These are phyloP conservation scores for Phalaenopsis aphrodite DNA, from an alignment of 106 monocot species.

Conservation along the genomic window DNA sequence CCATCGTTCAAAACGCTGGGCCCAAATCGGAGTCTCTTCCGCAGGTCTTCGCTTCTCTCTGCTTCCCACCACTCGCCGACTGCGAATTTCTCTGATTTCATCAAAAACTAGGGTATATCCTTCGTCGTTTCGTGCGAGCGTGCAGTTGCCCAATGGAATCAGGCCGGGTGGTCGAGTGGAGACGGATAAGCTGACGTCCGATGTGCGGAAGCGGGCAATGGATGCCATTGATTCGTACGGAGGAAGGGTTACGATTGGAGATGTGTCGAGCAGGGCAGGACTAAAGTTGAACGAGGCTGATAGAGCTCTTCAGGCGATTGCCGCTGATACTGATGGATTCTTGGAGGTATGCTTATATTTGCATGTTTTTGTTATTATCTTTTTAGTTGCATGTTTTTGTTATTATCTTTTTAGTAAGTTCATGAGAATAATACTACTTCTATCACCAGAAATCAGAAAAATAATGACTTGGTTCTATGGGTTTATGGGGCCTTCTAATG, in stretches of 20 bases:
- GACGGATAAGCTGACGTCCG: conserved; percentile 69
- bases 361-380: background rate
- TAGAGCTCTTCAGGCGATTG: conserved; percentile 87
- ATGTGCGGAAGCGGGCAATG: conserved; percentile 65
- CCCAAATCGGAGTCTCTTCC: conserved; percentile 1
- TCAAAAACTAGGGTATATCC: conserved; percentile 8
- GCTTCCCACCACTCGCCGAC: background rate
- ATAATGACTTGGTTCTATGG: no score
- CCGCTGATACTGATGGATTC: conserved; percentile 86
- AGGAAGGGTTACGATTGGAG: conserved; percentile 88
- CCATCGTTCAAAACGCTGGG: conserved; percentile 11
- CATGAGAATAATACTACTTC: background rate
- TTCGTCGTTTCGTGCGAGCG: conserved; percentile 32
- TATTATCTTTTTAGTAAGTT: background rate
- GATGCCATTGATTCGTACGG: conserved; percentile 72
- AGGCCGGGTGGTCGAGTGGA: conserved; percentile 61
- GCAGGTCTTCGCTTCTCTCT: background rate
- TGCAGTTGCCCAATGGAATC: conserved; percentile 38
- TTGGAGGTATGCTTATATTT: conserved; percentile 57
- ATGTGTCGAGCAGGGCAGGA: conserved; percentile 69
- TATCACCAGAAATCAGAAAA: background rate
- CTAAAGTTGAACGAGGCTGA: conserved; percentile 77
- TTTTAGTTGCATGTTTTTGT: background rate
- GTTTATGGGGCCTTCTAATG: no score
- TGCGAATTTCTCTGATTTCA: conserved; percentile 13